Base-by-base conservation (phyloP, 306 rosid species). In the Vigna reflexopilosa region DNA sequence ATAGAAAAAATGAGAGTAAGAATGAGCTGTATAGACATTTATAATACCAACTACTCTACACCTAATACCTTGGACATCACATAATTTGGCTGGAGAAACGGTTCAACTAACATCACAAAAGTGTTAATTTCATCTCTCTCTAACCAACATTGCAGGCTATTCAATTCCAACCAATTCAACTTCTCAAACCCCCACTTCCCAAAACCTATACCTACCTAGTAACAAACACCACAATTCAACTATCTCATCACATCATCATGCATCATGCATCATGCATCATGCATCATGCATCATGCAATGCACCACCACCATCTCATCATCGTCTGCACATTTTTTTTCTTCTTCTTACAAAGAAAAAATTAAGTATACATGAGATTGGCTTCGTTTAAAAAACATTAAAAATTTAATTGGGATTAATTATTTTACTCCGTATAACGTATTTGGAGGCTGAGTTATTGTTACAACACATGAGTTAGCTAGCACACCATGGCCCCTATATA, bases 31-130 rank as follows among this genome's bases (percentile, higher is more conserved):
- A 45, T 38, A 58, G 85, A 68, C 82, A 34, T 85, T 88, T 73
- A 89, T 66, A 85, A 81, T 76, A 42, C 85, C 93, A 89, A 85
- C 94, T 4, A 86, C 92, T 75, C 73, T 19, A 5, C 81, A 81
- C 88, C 90, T 81, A 77, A 80, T 48, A 80, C 70, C 65, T 49
- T 82, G 70, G 79, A 42, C 73, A 45, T 42, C 20, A 80, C 57
- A 81, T 85, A 83, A 88, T 67, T 80, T 82, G 59, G 90, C 87
- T 78, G 92, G 78, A 82, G 71, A 82, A 84, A 69, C 83, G 20
- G 87, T 76, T 86, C 86, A 86, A 85, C 88, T 49, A 84, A 87
- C 87, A 57, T 30, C 48, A 55, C 82, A 3, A 57, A 28, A 10
- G 71, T 63, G 66, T 66, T 79, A 20, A 69, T 11, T 78, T 80